A percentile compares a stretch with the other conserved stretches of the same genome.
Evolutionary conservation across 495 filamentous ascomycete genomes (phyloP).

Genomic region (Podospora fimiseda): DNA sequence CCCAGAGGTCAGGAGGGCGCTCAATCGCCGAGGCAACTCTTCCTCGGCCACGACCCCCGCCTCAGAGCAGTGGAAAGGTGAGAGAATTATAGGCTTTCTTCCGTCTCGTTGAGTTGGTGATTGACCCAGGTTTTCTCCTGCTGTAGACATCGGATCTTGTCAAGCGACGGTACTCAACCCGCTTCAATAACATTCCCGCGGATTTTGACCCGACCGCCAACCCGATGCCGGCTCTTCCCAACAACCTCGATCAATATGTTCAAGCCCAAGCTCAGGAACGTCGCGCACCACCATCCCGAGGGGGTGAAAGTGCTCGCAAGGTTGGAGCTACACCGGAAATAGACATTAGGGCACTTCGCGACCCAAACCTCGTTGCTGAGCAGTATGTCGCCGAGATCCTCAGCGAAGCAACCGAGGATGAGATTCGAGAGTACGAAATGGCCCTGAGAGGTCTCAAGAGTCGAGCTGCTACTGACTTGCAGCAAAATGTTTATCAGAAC

Average conservation of each 20-base stretch:
- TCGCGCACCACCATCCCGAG: constrained; percentile 41
- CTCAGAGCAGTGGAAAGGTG: constrained; percentile 37
- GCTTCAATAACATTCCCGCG: constrained; percentile 67
- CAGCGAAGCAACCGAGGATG: constrained; percentile 86
- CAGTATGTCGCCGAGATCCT: constrained; percentile 76
- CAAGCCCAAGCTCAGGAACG: constrained; percentile 43
- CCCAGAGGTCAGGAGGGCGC: constrained; percentile 30
- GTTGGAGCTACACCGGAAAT: constrained; percentile 39
- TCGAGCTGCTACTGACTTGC: constrained; percentile 79
- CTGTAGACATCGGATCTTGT: constrained; percentile 80
- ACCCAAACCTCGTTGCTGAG: constrained; percentile 69
- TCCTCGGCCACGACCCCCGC: constrained; percentile 38
- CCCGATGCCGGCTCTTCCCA: constrained; percentile 60
- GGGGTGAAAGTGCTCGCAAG: constrained; percentile 35
- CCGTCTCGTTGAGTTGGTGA: neutral
- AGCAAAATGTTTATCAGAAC: constrained; percentile 97
- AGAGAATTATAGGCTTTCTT: constrained; percentile 1
- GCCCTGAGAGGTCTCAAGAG: constrained; percentile 72
- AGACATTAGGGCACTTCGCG: constrained; percentile 67
- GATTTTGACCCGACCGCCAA: constrained; percentile 60
- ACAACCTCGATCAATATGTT: constrained; percentile 46
- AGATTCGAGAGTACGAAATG: constrained; percentile 77
- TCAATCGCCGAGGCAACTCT: constrained; percentile 24
- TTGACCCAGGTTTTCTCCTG: constrained; percentile 5
- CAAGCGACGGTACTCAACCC: constrained; percentile 86